Conservation (phyloP, 1,284 basidiomycete genomes). For the Rhodotorula sp. region DNA sequence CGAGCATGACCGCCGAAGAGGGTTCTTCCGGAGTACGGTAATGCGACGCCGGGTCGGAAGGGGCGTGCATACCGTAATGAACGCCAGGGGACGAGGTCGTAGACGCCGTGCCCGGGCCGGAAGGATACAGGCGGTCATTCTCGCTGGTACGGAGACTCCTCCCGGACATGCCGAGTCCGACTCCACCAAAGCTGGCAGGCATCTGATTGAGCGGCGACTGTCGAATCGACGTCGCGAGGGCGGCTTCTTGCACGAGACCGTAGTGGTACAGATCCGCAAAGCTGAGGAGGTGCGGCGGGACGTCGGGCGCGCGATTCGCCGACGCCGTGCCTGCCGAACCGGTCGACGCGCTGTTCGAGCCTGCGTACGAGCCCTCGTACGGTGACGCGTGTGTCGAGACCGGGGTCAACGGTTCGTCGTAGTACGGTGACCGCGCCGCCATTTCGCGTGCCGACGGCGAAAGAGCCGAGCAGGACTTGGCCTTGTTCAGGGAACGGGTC, state of each 20-base stretch:
- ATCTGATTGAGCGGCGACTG: conserved; percentile 24
- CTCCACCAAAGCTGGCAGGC: conserved; percentile 1
- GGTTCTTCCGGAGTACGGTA: conserved; percentile 20
- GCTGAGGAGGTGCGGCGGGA: conserved; percentile 31
- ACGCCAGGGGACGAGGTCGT: not conserved
- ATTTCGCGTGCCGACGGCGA: conserved; percentile 16
- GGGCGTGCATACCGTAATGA: not conserved
- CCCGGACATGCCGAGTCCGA: conserved; percentile 17
- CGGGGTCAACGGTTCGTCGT: conserved; percentile 38
- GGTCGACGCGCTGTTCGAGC: conserved; percentile 30
- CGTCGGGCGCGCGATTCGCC: not conserved
- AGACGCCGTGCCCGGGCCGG: not conserved
- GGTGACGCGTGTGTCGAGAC: conserved; percentile 17
- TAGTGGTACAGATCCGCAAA: conserved; percentile 42
- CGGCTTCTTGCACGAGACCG: conserved; percentile 27
- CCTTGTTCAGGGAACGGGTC: conserved; percentile 39
- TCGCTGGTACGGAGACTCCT: not conserved
- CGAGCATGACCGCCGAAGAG: conserved; percentile 24
- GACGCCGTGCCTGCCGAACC: not conserved
- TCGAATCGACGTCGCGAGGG: conserved; percentile 17
- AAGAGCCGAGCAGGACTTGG: conserved; percentile 40
- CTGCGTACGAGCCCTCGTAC: conserved; percentile 6
- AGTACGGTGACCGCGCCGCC: conserved; percentile 6
- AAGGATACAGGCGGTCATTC: not conserved
- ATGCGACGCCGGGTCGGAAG: conserved; percentile 28